Percentiles rank a stretch among this genome's conserved stretches.
Conservation (phyloP, 495 filamentous ascomycete species). For the Tuber melanosporum region DNA sequence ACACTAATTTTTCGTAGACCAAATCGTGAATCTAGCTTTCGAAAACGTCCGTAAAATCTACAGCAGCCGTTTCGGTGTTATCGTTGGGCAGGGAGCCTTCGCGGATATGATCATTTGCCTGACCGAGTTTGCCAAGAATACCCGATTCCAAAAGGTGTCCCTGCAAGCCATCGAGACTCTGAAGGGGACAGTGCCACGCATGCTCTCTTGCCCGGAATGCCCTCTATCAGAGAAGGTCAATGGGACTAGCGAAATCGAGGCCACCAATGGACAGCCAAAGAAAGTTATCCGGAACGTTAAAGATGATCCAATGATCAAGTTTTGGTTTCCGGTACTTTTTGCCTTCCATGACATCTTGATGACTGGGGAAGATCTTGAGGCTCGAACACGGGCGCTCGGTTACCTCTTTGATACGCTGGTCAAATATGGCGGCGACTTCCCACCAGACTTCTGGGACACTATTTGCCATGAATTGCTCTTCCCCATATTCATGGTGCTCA, state of each 20-base stretch:
- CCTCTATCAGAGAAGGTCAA: conserved; percentile 59
- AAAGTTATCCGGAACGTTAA: conserved; percentile 64
- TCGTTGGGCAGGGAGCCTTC: conserved; percentile 94
- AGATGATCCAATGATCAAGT: conserved; percentile 60
- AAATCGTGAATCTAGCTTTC: conserved; percentile 91
- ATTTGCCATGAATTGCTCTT: conserved; percentile 94
- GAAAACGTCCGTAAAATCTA: conserved; percentile 98
- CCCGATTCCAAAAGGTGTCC: conserved; percentile 94
- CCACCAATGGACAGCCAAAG: conserved; percentile 46
- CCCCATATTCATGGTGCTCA: conserved; percentile 95
- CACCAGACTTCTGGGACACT: conserved; percentile 94
- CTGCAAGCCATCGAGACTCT: conserved; percentile 92
- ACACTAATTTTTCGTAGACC: conserved; percentile 51
- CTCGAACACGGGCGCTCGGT: conserved; percentile 83
- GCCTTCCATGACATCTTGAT: conserved; percentile 98
- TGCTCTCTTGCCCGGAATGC: conserved; percentile 94
- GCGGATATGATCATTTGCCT: conserved; percentile 92
- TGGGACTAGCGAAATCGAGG: conserved; percentile 46
- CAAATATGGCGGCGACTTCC: conserved; percentile 83
- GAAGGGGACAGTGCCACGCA: conserved; percentile 81
- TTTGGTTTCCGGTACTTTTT: conserved; percentile 96
- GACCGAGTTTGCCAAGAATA: conserved; percentile 97
- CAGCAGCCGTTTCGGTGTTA: conserved; percentile 89
- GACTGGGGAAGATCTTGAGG: conserved; percentile 98
- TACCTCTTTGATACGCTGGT: conserved; percentile 94